Percentiles rank a stretch among this genome's conserved stretches.
Evolutionary conservation across 495 filamentous ascomycete species (phyloP).

Genomic region (Penicillium samsonianum): DNA sequence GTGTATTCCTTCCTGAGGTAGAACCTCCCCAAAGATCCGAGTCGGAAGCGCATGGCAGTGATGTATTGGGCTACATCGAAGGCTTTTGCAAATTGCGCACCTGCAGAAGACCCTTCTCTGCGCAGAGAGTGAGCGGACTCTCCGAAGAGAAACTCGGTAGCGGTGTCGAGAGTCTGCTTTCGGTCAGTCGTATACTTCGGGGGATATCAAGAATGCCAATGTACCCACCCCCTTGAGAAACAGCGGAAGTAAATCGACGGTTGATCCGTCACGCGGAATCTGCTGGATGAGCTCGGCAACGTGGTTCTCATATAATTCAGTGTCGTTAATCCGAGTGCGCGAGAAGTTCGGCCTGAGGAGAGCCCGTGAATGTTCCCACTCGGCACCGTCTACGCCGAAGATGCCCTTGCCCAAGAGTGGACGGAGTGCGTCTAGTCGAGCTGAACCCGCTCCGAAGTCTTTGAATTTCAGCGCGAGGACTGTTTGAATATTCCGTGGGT

Average conservation of each 20-base stretch:
- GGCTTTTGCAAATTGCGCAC: conserved; percentile 11
- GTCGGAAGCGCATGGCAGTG: conserved; percentile 4
- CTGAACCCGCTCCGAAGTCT: conserved; percentile 59
- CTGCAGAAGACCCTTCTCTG: conserved; percentile 3
- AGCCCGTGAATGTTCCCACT: conserved; percentile 65
- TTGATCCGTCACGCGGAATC: conserved; percentile 50
- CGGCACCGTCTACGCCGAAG: conserved; percentile 65
- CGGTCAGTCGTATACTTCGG: conserved; percentile 4
- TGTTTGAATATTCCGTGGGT: conserved; percentile 64
- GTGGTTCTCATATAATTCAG: conserved; percentile 61
- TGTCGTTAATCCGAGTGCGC: conserved; percentile 59
- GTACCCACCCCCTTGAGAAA: conserved; percentile 53
- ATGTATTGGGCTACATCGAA: conserved; percentile 13
- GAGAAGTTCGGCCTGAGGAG: conserved; percentile 66
- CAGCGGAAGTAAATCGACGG: conserved; percentile 63
- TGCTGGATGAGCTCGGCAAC: conserved; percentile 49
- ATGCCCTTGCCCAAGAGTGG: conserved; percentile 68
- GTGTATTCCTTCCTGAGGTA: background rate
- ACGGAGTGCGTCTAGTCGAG: conserved; percentile 47
- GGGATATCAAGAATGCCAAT: background rate
- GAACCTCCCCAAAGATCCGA: conserved; percentile 5
- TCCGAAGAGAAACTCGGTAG: conserved; percentile 75
- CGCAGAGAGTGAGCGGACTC: conserved; percentile 48
- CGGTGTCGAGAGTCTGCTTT: conserved; percentile 62
- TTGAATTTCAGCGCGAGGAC: conserved; percentile 61